These are phyloP conservation scores for Mycosphaerella sp. DNA, from an alignment of 2,329 filamentous ascomycete genomes.

Conservation along the genomic window DNA sequence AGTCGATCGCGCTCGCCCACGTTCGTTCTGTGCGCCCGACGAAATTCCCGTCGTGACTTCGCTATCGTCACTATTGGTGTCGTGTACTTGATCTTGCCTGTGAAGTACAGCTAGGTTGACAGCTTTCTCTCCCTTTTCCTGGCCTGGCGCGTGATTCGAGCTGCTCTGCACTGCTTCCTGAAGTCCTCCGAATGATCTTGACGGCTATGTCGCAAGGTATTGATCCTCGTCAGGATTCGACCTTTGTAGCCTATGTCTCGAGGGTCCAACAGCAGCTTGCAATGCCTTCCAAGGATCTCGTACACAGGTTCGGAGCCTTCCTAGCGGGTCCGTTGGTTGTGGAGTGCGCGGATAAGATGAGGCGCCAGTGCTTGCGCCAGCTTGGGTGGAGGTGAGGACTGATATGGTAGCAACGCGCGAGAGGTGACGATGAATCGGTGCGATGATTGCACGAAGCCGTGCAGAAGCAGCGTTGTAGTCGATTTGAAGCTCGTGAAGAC, in stretches of 20 bases:
- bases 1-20: not conserved
- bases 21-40: not conserved
- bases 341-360: not conserved
- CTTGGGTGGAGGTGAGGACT: not conserved
- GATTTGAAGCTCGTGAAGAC: too few relatives aligned
- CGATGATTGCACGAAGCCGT: too few relatives aligned
- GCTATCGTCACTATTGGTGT: slow-evolving; percentile 1
- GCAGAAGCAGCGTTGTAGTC: too few relatives aligned
- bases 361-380: not conserved
- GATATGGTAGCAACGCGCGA: too few relatives aligned
- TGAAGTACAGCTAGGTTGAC: not conserved
- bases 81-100: not conserved
- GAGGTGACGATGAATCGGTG: too few relatives aligned
- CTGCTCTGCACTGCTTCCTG: slow-evolving; percentile 2
- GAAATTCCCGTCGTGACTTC: not conserved
- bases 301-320: slow-evolving; percentile 3
- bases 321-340: not conserved
- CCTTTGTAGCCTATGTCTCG: slow-evolving; percentile 9
- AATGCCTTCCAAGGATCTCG: slow-evolving; percentile 3
- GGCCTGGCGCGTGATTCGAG: not conserved
- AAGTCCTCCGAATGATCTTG: slow-evolving; percentile 5
- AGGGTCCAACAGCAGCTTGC: slow-evolving; percentile 1
- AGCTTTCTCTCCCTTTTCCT: not conserved
- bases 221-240: slow-evolving; percentile 6
- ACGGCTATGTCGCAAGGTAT: slow-evolving; percentile 3